Conservation (phyloP, 2,329 filamentous ascomycete species). For the Emergomyces orientalis region DNA sequence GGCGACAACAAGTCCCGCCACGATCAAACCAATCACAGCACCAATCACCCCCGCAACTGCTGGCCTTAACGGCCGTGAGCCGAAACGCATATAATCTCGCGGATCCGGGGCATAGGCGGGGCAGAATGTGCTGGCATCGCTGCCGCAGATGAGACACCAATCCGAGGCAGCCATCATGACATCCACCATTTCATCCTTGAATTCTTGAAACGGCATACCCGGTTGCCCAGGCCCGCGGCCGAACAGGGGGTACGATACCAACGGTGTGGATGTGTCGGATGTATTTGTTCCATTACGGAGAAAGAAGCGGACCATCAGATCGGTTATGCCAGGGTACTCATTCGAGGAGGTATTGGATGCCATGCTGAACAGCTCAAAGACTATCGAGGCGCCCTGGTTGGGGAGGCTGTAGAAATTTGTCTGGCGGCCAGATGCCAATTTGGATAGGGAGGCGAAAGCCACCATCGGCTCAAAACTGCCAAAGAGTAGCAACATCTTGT, state of each 20-base stretch:
- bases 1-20: slow-evolving; percentile 23
- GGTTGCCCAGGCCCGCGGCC: slow-evolving; percentile 37
- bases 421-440: slow-evolving; percentile 31
- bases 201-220: slow-evolving; percentile 44
- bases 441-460: slow-evolving; percentile 42
- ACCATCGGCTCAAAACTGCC: slow-evolving; percentile 43
- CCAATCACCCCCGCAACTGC: slow-evolving; percentile 49
- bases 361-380: slow-evolving; percentile 45
- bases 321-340: slow-evolving; percentile 32
- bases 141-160: slow-evolving; percentile 46
- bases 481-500: slow-evolving; percentile 43
- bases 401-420: slow-evolving; percentile 43
- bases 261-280: slow-evolving; percentile 23
- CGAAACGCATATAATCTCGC: slow-evolving; percentile 13
- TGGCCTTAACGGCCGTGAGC: slow-evolving; percentile 28
- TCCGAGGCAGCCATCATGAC: slow-evolving; percentile 37
- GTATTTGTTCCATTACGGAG: slow-evolving; percentile 47
- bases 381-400: slow-evolving; percentile 39
- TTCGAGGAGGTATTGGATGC: slow-evolving; percentile 23
- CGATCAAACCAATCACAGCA: slow-evolving; percentile 42
- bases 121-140: slow-evolving; percentile 42
- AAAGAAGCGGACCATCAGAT: slow-evolving; percentile 48
- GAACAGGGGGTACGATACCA: slow-evolving; percentile 44
- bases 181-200: slow-evolving; percentile 36
- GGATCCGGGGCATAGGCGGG: slow-evolving; percentile 28